phyloP scores from a whole-genome alignment of 345 rosid species.

The Lumnitzera littorea region DNA sequence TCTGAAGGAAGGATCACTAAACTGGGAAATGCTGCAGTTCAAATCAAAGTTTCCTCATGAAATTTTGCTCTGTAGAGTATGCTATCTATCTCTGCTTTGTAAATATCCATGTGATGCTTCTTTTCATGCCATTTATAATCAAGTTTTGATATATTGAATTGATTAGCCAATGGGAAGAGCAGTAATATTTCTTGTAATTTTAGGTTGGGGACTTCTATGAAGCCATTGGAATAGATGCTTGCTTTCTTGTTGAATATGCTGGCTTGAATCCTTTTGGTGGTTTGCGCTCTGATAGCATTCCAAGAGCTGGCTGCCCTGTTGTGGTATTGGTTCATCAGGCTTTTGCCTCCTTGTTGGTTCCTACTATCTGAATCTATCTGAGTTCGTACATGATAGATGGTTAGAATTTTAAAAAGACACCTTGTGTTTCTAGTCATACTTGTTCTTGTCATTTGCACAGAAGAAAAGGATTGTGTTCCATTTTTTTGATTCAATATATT shows the following conservation, averaged over 20 bases:
- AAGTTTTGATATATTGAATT: neutral
- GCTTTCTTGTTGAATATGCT: slow-evolving; percentile 92
- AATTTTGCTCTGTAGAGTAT: slow-evolving; percentile 93
- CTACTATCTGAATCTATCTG: neutral
- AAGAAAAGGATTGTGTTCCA: too few relatives aligned
- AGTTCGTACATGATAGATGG: too few relatives aligned
- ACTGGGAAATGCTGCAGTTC: slow-evolving; percentile 89
- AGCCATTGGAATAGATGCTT: slow-evolving; percentile 94
- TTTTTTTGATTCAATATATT: too few relatives aligned
- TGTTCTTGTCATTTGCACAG: too few relatives aligned
- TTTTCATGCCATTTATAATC: neutral
- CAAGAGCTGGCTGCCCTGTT: slow-evolving; percentile 96
- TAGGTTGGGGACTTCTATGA: slow-evolving; percentile 98
- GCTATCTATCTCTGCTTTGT: slow-evolving; percentile 3
- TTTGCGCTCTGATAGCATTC: slow-evolving; percentile 73
- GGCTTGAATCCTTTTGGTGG: slow-evolving; percentile 98
- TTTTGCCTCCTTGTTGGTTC: neutral
- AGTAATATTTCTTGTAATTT: slow-evolving; percentile 5
- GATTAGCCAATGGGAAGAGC: slow-evolving; percentile 2
- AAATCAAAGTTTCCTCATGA: slow-evolving; percentile 92
- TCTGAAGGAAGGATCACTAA: slow-evolving; percentile 83
- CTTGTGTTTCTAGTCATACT: too few relatives aligned
- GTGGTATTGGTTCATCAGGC: slow-evolving; percentile 43
- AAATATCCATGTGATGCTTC: neutral
- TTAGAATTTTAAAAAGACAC: too few relatives aligned